Evolutionary conservation across 2,329 filamentous ascomycete genomes (phyloP), one percentile per base, ranked within the genome.

Genomic region (Ceratocystis diversiconidia): DNA sequence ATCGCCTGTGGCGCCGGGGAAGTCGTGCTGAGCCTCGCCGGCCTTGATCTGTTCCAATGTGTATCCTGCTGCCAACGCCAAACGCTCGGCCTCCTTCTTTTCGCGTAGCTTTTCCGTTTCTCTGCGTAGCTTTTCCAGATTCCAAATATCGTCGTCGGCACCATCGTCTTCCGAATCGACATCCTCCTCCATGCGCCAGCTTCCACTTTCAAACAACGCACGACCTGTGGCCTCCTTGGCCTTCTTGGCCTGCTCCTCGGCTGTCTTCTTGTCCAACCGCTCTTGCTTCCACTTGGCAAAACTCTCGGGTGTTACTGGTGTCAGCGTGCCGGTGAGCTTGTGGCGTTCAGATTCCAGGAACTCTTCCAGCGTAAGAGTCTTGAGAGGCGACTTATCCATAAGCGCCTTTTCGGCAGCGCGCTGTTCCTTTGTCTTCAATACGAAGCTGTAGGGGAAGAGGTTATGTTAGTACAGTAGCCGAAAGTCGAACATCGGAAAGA

Each of bases 211-310:
- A 75, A 99, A 99, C 77, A 99, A 81, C 6, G 91, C 90, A 77
- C 92, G 85, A 72, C 94, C 94, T 22, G 94, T 99, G 25, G 92
- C 92, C 71, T 99, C 94, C 82, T 95, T 97, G 73, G 91, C 89
- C 76, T 88, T 86, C 73, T 87, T 85, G 61, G 91, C 90, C 76
- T 96, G 86, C 70, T 94, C 89, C 72, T 99, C 94, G 25, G 94
- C 94, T 17, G 87, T 88, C 82, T 96, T 97, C 86, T 99, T 99
- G 76, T 91, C 85, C 70, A 97, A 74, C 57, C 94, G 88, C 64
- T 95, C 88, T 77, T 92, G 87, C 82, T 99, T 99, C 94, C 94
- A 99, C 73, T 94, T 94, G 68, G 90, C 90, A 73, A 99, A 99
- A 0, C 85, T 82, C 73, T 99, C 94, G 1, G 87, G 87, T 0